These are phyloP conservation scores for Exobasidium cylindrosporum DNA, from an alignment of 1,284 basidiomycete genomes.

Conservation along the genomic window DNA sequence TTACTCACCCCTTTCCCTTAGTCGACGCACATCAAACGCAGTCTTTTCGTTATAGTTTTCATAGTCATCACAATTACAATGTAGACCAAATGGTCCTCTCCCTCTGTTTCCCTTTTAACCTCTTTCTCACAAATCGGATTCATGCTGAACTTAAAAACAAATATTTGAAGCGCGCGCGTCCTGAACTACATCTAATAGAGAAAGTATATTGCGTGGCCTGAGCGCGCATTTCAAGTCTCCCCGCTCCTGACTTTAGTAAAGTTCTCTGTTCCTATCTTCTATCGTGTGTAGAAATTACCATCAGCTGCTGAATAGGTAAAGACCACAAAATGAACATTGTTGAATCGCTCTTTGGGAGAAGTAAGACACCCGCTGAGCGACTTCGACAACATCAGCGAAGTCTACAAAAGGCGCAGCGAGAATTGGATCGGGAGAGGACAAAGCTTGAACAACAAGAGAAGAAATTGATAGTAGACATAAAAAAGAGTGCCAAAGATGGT, in stretches of 20 bases:
- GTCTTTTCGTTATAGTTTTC: no score
- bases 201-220: no score
- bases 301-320: neutral
- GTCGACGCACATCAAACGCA: no score
- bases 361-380: slow-evolving; percentile 91
- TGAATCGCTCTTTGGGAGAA: slow-evolving; percentile 70
- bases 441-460: slow-evolving; percentile 84
- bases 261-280: neutral
- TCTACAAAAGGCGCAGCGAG: slow-evolving; percentile 91
- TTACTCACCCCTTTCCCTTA: no score
- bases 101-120: no score
- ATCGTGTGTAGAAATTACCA: neutral
- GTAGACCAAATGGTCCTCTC: no score
- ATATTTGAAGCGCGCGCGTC: no score
- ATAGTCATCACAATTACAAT: no score
- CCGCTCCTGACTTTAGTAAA: neutral
- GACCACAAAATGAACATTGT: slow-evolving; percentile 23
- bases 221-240: neutral
- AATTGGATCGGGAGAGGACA: slow-evolving; percentile 87
- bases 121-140: no score
- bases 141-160: no score
- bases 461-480: slow-evolving; percentile 73
- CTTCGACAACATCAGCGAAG: slow-evolving; percentile 92
- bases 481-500: slow-evolving; percentile 89
- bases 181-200: no score